Percentiles rank a stretch among this genome's conserved stretches.
Conservation (phyloP, 129 eudicot genomes). For the Dittrichia graveolens region DNA sequence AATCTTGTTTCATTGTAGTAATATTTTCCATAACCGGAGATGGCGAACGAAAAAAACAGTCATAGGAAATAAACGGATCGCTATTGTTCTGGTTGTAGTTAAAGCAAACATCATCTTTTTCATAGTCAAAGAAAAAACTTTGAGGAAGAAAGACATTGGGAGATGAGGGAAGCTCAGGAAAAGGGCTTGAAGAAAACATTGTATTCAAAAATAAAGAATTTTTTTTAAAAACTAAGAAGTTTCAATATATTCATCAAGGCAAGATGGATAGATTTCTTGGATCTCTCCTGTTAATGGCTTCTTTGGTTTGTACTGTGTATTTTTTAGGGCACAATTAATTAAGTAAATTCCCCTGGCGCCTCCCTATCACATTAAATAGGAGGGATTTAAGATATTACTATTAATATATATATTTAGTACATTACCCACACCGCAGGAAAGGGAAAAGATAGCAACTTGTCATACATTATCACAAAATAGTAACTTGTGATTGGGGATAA, state of each 20-base stretch:
- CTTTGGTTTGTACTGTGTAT: constrained; percentile 4
- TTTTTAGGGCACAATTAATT: constrained; percentile 28
- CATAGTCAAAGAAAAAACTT: constrained; percentile 15
- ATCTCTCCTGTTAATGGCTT: not conserved
- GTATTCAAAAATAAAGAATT: not conserved
- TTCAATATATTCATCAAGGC: not conserved
- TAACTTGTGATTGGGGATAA: too few species aligned
- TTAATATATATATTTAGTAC: constrained; percentile 6
- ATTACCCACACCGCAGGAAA: not conserved
- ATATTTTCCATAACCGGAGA: not conserved
- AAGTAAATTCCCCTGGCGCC: not conserved
- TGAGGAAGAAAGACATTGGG: constrained; percentile 15
- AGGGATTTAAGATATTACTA: not conserved
- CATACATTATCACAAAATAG: not conserved
- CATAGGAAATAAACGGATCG: constrained; percentile 15
- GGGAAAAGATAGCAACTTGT: not conserved
- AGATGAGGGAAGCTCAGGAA: constrained; percentile 32
- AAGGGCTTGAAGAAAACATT: constrained; percentile 33
- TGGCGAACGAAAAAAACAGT: constrained; percentile 6
- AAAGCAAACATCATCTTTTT: constrained; percentile 24
- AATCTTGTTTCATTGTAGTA: constrained; percentile 21
- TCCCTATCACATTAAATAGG: not conserved
- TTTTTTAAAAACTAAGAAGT: not conserved
- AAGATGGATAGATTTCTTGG: not conserved
- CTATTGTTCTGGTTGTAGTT: constrained; percentile 15